Base-by-base conservation (phyloP, 495 filamentous ascomycete species). In the Neurospora sp. region DNA sequence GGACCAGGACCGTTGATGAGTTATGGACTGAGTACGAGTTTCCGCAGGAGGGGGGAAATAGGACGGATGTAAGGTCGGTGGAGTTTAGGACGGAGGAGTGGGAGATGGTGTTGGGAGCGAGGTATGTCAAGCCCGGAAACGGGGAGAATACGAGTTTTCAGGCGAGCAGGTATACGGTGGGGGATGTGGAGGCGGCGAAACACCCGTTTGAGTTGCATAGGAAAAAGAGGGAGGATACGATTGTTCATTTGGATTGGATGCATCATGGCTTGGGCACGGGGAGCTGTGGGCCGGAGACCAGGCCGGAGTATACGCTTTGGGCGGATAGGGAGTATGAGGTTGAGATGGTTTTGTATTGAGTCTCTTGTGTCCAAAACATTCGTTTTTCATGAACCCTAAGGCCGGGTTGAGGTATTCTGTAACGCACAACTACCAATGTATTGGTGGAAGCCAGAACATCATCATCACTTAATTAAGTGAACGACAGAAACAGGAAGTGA, bases 1-100 rank as follows among this genome's bases (percentile, higher is more conserved):
- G 86, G 82, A 80, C 82, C 10, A 59, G 23, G 69, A 38, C 75
- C 1, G 75, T 83, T 10, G 84, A 85, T 37, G 81, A 85, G 4
- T 78, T 92, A 31, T 87, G 85, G 66, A 83, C 84, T 5, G 79
- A 84, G 12, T 92, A 92, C 76, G 91, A 92, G 72, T 88, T 88
- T 69, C 91, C 91, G 12, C 91, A 92, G 77, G 91, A 92, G 46
- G 84, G 79, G 38, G 89, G 89, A 0, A 91, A 91, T 74, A 77
- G 90, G n/a, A 87, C 86, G 6, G 90, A 91, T 72, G 86, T 86
- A 5, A 77, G 86, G 23, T 91, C 89, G 87, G 82, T 91, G 23
- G 80, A 87, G 75, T 84, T 88, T 76, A 62, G 74, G 6, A 72
- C 76, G 14, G 80, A 73, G 38, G 72, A 75, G 79, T 80, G 39